Conservation (phyloP, 768 basidiomycete genomes). For the Trametopsis cervina region DNA sequence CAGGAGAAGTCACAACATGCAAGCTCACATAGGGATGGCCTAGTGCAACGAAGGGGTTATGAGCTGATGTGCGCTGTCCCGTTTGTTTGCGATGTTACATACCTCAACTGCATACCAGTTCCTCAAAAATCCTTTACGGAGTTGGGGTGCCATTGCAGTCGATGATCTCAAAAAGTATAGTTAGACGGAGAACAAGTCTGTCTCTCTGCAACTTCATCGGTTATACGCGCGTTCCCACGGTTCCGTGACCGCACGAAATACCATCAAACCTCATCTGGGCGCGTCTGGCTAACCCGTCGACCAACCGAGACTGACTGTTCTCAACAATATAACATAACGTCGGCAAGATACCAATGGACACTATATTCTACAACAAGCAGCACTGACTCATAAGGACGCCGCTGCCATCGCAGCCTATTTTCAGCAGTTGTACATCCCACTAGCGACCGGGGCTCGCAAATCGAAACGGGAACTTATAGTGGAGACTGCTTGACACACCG, state of each 20-base stretch:
- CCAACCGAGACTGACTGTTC: no score
- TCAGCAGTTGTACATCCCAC: no score
- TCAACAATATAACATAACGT: no score
- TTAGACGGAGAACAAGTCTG: no score
- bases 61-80: not conserved
- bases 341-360: no score
- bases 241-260: not conserved
- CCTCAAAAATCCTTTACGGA: conserved; percentile 39
- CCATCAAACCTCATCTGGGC: not conserved
- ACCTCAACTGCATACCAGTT: conserved; percentile 76
- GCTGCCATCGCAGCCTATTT: no score
- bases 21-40: conserved; percentile 44
- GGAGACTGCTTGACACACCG: not conserved
- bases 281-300: not conserved
- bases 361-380: no score
- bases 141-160: conserved; percentile 16
- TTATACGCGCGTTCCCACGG: conserved; percentile 14
- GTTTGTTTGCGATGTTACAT: conserved; percentile 16
- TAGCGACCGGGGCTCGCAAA: not conserved
- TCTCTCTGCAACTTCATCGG: no score
- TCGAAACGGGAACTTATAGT: not conserved
- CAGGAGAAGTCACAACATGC: no score
- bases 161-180: not conserved
- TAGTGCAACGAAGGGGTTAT: conserved; percentile 14
- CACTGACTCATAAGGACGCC: no score